phyloP scores from a whole-genome alignment of 257 asterid genomes.

The Petunia axillaris region DNA sequence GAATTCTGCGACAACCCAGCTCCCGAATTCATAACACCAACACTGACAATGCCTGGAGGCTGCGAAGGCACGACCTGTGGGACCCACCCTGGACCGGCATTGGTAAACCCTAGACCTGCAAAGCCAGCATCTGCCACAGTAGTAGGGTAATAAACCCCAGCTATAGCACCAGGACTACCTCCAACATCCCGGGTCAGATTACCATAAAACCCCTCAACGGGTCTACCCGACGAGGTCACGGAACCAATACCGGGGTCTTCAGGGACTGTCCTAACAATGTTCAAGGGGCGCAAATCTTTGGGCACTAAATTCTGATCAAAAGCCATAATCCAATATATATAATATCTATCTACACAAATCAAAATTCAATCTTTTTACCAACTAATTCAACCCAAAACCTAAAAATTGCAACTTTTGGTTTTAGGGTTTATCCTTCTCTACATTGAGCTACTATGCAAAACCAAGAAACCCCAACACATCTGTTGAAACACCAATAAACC shows the following conservation, averaged over 20 bases:
- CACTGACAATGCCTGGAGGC: constrained; percentile 39
- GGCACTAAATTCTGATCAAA: constrained; percentile 78
- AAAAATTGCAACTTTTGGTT: not conserved
- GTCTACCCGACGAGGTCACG: constrained; percentile 57
- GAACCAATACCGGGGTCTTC: constrained; percentile 78
- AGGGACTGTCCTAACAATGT: constrained; percentile 49
- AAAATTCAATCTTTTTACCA: constrained; percentile 1
- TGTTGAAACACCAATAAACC: not conserved
- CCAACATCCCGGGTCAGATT: constrained; percentile 48
- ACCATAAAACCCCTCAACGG: constrained; percentile 64
- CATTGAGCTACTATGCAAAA: not conserved
- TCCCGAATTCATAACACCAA: constrained; percentile 42
- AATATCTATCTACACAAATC: not conserved
- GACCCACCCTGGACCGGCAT: constrained; percentile 66
- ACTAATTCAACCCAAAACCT: not conserved
- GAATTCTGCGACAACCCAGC: constrained; percentile 44
- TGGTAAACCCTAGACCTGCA: constrained; percentile 56
- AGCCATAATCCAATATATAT: constrained; percentile 50
- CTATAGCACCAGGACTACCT: constrained; percentile 54
- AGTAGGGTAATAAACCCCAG: constrained; percentile 63
- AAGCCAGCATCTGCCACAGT: constrained; percentile 54
- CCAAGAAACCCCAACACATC: not conserved
- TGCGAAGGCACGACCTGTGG: constrained; percentile 57
- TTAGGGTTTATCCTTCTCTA: not conserved
- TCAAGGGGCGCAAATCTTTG: constrained; percentile 76